Conservation (phyloP, 2,329 filamentous ascomycete species). For the Fragosphaeria purpurea region DNA sequence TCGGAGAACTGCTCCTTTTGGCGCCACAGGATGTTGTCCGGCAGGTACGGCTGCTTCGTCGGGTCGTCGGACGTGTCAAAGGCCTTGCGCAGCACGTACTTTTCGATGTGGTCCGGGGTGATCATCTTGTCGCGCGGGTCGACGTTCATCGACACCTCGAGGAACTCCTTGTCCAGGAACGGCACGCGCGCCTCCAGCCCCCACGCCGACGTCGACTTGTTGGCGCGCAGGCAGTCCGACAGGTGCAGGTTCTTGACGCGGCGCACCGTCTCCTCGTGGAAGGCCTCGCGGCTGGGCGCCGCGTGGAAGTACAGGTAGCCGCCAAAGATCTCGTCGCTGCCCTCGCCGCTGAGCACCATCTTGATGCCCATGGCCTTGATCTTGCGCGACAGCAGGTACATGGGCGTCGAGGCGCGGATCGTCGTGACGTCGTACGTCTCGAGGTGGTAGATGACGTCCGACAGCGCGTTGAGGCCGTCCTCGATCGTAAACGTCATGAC, state of each 20-base stretch:
- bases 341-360: conserved; percentile 97
- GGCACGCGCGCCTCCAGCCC: conserved; percentile 95
- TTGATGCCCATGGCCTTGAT: conserved; percentile 99
- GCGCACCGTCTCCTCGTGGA: conserved; percentile 90
- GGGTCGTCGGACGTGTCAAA: conserved; percentile 91
- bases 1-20: conserved; percentile 99
- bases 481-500: conserved; percentile 97
- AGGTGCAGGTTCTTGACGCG: conserved; percentile 94
- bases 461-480: conserved; percentile 91
- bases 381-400: conserved; percentile 96
- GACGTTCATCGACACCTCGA: conserved; percentile 86
- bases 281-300: conserved; percentile 80
- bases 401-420: conserved; percentile 94
- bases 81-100: conserved; percentile 95
- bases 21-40: conserved; percentile 89
- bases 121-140: conserved; percentile 96
- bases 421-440: conserved; percentile 98
- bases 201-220: conserved; percentile 98
- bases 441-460: conserved; percentile 95
- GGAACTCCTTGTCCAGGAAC: conserved; percentile 95
- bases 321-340: conserved; percentile 95
- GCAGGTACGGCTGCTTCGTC: conserved; percentile 74
- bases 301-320: conserved; percentile 98
- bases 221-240: conserved; percentile 92
- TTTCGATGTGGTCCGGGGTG: conserved; percentile 79